Evolutionary conservation across 805 yeast genomes (phyloP), one percentile per base, ranked within the genome.

Genomic region (Wickerhamia fluorescens): DNA sequence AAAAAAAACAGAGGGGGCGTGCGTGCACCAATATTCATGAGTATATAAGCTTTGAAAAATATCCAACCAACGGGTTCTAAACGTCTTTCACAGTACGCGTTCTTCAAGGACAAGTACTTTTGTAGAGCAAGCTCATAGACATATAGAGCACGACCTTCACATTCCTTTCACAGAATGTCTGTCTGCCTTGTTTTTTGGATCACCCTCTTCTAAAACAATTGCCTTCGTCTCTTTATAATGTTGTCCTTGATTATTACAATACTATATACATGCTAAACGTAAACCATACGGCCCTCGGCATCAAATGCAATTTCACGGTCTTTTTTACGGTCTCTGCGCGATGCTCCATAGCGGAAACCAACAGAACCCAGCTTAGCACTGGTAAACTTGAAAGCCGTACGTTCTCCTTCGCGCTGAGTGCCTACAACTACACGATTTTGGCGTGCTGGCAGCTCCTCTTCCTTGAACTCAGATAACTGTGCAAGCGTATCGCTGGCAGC

Each of bases 261-360:
- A n/a, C n/a, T 18, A 18, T 23, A 23, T 8, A 23, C 25, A 7
- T 16, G 11, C 29, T 40, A 44, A 27, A 49, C 39, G 42, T 61
- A 61, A 21, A 61, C 52, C 63, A 64, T 78, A 44, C 69, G 71
- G 45, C 94, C 94, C 33, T 68, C 62, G 41, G 74, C 71, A 47
- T 80, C 78, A 53, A 68, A 83, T 2, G 78, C 83, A 43, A 82
- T 66, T 41, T 68, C 72, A 58, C 97, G 76, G 53, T 85, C 80
- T 51, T 78, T 83, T 71, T 80, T 85, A 46, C 74, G 78, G 58
- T 89, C 97, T 63, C 96, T 84, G 41, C 78, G 69, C 12, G 86
- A 73, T 23, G 87, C 84, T 58, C 97, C 97, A 51, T 89, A 89
- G 51, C 97, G 77, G 71, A 62, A 75, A 28, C 97, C 98, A 30